Percentiles rank a stretch among this genome's conserved stretches.
These are phyloP conservation scores for Carex parvula DNA, from an alignment of 176 grass and related monocot genomes.

Conservation along the genomic window DNA sequence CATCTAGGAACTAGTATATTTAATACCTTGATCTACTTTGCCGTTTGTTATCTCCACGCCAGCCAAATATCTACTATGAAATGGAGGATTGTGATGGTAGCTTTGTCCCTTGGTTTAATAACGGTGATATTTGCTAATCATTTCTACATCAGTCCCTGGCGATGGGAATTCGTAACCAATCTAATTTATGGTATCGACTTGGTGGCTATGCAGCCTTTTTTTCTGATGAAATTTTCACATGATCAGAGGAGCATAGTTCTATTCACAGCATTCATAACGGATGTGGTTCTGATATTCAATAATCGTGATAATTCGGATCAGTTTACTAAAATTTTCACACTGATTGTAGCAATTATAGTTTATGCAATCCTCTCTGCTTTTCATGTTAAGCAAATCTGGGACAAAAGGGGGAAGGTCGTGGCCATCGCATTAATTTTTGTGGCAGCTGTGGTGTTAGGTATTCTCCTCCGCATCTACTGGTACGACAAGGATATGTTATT, in stretches of 20 bases:
- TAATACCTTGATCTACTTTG: background rate
- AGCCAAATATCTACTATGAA: background rate
- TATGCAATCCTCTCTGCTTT: background rate
- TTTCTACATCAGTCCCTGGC: background rate
- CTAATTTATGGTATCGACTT: background rate
- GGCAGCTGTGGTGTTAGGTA: background rate
- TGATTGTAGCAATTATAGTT: background rate
- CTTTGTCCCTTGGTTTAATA: background rate
- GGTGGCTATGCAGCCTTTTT: background rate
- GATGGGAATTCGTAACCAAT: background rate
- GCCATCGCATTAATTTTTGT: background rate
- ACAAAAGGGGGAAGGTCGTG: background rate
- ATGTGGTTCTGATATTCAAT: background rate
- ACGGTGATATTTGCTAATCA: background rate
- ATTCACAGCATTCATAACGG: background rate
- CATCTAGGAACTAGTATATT: background rate
- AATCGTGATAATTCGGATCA: background rate
- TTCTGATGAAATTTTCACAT: background rate
- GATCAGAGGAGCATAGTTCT: background rate
- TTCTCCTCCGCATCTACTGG: background rate
- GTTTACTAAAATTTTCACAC: background rate
- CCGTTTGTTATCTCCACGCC: slow-evolving; percentile 2
- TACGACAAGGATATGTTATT: background rate
- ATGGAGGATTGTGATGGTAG: background rate
- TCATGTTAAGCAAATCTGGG: background rate